Evolutionary conservation across 495 filamentous ascomycete species (phyloP).

Genomic region (Rusavskia elegans): DNA sequence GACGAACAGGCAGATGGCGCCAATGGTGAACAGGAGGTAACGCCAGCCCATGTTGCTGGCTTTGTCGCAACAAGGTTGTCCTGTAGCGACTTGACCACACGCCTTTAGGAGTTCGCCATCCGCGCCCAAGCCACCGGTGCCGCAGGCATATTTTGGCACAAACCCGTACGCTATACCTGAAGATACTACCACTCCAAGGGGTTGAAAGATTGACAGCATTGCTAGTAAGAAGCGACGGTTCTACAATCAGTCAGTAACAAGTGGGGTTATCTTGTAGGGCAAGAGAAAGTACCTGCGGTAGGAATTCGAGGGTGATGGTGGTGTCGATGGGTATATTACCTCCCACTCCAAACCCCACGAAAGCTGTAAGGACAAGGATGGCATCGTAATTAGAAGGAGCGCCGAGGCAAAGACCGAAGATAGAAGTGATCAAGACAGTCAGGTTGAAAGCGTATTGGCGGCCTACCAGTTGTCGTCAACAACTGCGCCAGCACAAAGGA

Average conservation of each 20-base stretch:
- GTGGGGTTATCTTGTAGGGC: not conserved
- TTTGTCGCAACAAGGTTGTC: conserved; percentile 27
- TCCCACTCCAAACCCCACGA: conserved; percentile 31
- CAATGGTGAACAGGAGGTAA: conserved; percentile 26
- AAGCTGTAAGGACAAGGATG: conserved; percentile 28
- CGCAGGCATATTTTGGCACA: conserved; percentile 24
- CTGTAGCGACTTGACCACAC: conserved; percentile 17
- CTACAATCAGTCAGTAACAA: conserved; percentile 6
- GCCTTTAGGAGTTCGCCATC: conserved; percentile 16
- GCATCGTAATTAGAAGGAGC: conserved; percentile 22
- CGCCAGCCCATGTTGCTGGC: conserved; percentile 27
- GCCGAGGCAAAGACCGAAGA: conserved; percentile 30
- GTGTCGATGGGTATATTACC: conserved; percentile 37
- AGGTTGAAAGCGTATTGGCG: conserved; percentile 34
- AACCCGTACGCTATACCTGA: conserved; percentile 29
- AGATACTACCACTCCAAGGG: conserved; percentile 28
- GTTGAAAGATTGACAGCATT: conserved; percentile 31
- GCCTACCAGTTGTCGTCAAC: conserved; percentile 9
- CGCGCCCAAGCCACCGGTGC: conserved; percentile 19
- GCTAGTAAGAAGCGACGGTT: conserved; percentile 30
- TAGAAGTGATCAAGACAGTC: conserved; percentile 26
- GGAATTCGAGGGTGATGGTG: conserved; percentile 31
- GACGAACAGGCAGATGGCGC: conserved; percentile 24
- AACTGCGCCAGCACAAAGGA: not conserved
- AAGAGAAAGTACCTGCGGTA: conserved; percentile 19